phyloP scores from a whole-genome alignment of 2,329 filamentous ascomycete species.

The Apiospora phragmitis region DNA sequence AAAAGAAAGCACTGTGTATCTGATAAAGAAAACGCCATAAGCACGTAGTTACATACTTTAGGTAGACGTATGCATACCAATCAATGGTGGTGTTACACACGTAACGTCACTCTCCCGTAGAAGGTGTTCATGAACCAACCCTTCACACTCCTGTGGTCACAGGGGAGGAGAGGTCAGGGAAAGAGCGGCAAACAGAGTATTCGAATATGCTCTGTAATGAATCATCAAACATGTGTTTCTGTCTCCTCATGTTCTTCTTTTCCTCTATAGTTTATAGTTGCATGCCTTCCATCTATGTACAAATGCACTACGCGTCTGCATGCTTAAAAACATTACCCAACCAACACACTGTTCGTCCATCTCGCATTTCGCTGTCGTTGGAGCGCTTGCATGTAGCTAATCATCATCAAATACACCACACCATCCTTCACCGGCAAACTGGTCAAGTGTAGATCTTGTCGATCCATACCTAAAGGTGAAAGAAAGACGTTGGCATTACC shows the following conservation, averaged over 20 bases:
- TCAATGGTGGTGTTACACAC: neutral
- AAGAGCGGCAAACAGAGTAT: neutral
- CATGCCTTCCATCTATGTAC: neutral
- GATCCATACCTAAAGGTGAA: neutral
- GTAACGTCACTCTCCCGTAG: neutral
- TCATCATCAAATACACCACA: neutral
- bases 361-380: neutral
- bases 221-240: neutral
- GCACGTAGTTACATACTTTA: neutral
- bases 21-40: neutral
- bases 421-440: neutral
- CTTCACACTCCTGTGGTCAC: neutral
- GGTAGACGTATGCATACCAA: neutral
- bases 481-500: neutral
- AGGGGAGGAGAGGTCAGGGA: neutral
- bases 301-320: neutral
- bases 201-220: neutral
- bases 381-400: neutral
- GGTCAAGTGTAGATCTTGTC: neutral
- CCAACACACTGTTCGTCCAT: neutral
- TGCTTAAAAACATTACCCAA: neutral
- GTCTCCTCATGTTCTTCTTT: neutral
- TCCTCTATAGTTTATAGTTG: neutral
- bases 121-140: neutral
- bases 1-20: neutral